phyloP scores from a whole-genome alignment of 2,329 filamentous ascomycete genomes.

The Colletotrichum chrysophilum region DNA sequence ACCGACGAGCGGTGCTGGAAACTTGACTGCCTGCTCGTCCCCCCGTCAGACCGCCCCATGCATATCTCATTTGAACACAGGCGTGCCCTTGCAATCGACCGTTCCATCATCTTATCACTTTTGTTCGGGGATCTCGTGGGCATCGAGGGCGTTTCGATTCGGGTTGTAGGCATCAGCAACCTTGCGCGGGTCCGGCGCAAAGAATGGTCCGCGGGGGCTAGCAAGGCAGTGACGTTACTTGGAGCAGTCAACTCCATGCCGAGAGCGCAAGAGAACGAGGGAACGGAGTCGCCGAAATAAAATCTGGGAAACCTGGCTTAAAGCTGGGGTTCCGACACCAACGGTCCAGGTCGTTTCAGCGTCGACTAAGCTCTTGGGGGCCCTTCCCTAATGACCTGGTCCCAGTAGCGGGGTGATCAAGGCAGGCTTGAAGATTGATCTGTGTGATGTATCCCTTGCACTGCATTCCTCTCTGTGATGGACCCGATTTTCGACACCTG shows the following conservation, averaged over 20 bases:
- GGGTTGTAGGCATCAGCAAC: not conserved
- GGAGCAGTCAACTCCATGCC: not conserved
- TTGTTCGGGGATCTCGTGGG: not conserved
- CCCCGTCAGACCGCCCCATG: not conserved
- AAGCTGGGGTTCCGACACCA: not conserved
- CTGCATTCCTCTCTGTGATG: not conserved
- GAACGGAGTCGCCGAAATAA: not conserved
- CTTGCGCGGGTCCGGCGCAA: not conserved
- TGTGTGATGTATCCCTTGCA: not conserved
- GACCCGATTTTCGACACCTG: not conserved
- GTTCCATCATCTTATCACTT: not conserved
- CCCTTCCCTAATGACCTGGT: not conserved
- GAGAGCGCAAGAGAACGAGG: not conserved
- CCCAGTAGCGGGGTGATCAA: not conserved
- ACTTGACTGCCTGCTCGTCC: not conserved
- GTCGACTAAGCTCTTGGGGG: not conserved
- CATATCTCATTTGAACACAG: not conserved
- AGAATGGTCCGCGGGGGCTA: not conserved
- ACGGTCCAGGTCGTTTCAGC: not conserved
- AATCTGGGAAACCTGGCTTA: not conserved
- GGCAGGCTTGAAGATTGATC: not conserved
- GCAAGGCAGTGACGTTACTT: not conserved
- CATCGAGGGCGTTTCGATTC: not conserved
- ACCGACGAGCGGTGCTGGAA: not conserved
- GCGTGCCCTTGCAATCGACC: not conserved